Percentiles rank a stretch among this genome's conserved stretches.
Evolutionary conservation across 345 rosid genomes (phyloP).

Genomic region (Pistacia atlantica): DNA sequence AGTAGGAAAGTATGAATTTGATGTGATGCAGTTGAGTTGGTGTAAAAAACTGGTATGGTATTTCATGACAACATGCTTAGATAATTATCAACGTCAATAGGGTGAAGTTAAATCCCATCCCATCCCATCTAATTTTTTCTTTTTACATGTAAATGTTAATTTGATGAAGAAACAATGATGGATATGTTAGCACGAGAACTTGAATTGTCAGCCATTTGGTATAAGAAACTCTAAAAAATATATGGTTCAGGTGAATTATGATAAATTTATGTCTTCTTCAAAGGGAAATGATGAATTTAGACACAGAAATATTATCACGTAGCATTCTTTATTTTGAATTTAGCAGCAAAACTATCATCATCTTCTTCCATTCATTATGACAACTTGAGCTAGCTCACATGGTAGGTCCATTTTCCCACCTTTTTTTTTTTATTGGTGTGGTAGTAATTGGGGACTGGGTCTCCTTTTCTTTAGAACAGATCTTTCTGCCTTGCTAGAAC

Average conservation of each 20-base stretch:
- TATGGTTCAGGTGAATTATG: constrained; percentile 1
- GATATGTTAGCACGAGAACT: background rate
- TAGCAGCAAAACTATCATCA: constrained; percentile 20
- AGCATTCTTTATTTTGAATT: constrained; percentile 30
- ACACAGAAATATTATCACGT: constrained; percentile 11
- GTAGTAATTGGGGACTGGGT: background rate
- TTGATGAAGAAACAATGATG: too few relatives aligned
- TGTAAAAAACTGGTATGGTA: constrained; percentile 3
- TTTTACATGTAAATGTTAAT: too few relatives aligned
- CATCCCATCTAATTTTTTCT: too few relatives aligned
- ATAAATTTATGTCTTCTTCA: background rate
- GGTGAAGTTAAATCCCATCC: background rate
- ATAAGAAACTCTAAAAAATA: too few relatives aligned
- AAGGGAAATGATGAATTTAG: constrained; percentile 20
- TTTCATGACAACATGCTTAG: background rate
- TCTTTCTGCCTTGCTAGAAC: background rate
- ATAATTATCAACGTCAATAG: background rate
- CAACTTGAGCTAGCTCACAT: constrained; percentile 23
- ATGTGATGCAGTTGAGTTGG: background rate
- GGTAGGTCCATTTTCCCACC: constrained; percentile 27
- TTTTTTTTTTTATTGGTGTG: background rate
- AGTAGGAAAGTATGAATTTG: background rate
- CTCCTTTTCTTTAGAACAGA: background rate
- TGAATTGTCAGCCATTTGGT: background rate
- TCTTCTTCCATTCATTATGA: constrained; percentile 10